Evolutionary conservation across 352 stramenopile genomes (phyloP).

Genomic region (Globisporangium cederbergense): DNA sequence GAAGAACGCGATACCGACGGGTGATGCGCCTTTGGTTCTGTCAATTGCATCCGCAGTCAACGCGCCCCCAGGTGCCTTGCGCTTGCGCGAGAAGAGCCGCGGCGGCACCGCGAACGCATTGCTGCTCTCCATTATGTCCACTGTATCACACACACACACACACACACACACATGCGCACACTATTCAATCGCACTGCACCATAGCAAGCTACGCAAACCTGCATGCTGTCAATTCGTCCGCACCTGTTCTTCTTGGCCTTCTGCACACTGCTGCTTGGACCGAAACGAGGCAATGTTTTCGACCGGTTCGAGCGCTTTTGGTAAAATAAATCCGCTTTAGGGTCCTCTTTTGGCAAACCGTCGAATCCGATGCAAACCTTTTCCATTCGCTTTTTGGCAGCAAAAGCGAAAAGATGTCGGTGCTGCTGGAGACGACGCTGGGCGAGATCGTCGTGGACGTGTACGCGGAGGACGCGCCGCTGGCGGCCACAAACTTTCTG

Average conservation of each 20-base stretch:
- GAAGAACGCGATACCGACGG: constrained; percentile 25
- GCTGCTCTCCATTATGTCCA: constrained; percentile 13
- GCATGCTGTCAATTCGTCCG: too few relatives aligned
- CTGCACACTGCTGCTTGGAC: too few relatives aligned
- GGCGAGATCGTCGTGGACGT: constrained; percentile 92
- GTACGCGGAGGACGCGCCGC: constrained; percentile 78
- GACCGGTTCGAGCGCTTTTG: too few relatives aligned
- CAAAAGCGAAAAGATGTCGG: constrained; percentile 69
- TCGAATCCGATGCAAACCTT: too few relatives aligned
- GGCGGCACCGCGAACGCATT: constrained; percentile 51
- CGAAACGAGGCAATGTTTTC: too few relatives aligned
- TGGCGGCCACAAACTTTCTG: constrained; percentile 91
- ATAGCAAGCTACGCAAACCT: too few relatives aligned
- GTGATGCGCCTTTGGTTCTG: neutral
- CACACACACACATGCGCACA: too few relatives aligned
- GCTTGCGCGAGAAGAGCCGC: constrained; percentile 44
- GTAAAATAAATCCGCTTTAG: too few relatives aligned
- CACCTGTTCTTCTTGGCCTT: too few relatives aligned
- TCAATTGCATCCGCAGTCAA: neutral
- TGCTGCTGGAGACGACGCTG: constrained; percentile 91
- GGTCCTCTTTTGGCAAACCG: too few relatives aligned
- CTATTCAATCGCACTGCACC: too few relatives aligned
- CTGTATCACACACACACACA: too few relatives aligned
- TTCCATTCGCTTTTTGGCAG: neutral
- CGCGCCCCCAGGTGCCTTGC: constrained; percentile 11